Evolutionary conservation across 2,329 filamentous ascomycete genomes (phyloP), one percentile per base, ranked within the genome.

Genomic region (Apiospora kogelbergensis): DNA sequence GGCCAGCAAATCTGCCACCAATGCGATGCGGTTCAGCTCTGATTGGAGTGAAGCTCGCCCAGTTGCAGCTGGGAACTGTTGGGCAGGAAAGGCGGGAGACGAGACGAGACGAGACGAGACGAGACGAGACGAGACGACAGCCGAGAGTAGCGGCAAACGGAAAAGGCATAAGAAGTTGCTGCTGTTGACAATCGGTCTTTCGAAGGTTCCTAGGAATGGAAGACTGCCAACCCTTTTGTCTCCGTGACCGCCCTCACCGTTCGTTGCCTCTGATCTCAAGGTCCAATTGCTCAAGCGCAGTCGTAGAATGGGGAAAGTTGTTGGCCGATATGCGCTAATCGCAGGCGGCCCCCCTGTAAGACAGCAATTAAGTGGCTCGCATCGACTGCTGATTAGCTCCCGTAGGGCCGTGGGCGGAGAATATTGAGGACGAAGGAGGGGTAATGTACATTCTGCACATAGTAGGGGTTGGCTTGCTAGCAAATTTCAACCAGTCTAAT

Each of bases 61-160:
- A 30, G 73, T 78, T 78, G 74, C 76, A 76, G 75, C 74, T 74
- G 75, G 74, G 73, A 53, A 44, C 42, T 64, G 65, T 64, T 69
- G 65, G 68, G 41, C 40, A 63, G 68, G 65, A 63, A 48, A 63
- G 26, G 30, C 20, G 42, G 20, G 15, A 60, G 53, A 60, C 17
- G 20, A 13, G 24, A 48, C 20, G 6, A 48, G n/a, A 24, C 17
- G 22, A 24, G 22, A 10, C 2, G 10, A 46, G 46, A 60, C 53
- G 53, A 60, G n/a, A n/a, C n/a, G n/a, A 24, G 22, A 10, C 2
- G 10, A 46, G 46, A 60, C 53, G 53, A 60, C 53, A 60, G 53
- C 53, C 53, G 53, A 60, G 17, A 30, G 26, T 20, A 57, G 26
- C 26, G 26, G 20, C 26, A 57, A 57, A 57, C 48, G 48, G 20